Conservation (phyloP, 2,329 filamentous ascomycete genomes). For the Onygenales sp. region DNA sequence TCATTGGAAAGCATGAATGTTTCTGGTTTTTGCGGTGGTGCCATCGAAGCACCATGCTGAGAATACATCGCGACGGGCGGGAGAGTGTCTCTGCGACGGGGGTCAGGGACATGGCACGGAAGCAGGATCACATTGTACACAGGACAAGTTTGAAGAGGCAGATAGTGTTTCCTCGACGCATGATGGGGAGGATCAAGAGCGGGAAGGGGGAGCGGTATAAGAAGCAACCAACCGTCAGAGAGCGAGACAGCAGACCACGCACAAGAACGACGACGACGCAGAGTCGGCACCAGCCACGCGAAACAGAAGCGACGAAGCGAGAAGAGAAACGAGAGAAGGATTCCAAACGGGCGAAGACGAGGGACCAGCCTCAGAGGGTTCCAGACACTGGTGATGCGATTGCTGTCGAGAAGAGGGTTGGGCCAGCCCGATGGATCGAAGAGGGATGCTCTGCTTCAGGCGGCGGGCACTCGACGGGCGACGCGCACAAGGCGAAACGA, state of each 20-base stretch:
- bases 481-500: conserved; percentile 4
- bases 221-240: background rate
- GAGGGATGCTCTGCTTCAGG: background rate
- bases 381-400: conserved; percentile 15
- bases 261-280: background rate
- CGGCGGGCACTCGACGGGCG: background rate
- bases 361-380: conserved; percentile 27
- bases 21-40: conserved; percentile 89
- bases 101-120: background rate
- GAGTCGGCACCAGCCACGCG: background rate
- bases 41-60: conserved; percentile 73
- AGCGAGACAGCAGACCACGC: background rate
- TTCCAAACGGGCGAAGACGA: conserved; percentile 16
- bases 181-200: background rate
- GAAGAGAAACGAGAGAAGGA: conserved; percentile 8
- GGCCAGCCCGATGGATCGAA: conserved; percentile 14
- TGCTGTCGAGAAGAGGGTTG: conserved; percentile 11
- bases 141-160: background rate
- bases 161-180: background rate
- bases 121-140: background rate
- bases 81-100: background rate
- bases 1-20: conserved; percentile 98
- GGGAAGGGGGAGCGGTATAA: background rate
- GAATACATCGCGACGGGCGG: conserved; percentile 55
- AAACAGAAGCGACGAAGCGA: conserved; percentile 3